Base-by-base conservation (phyloP, 345 rosid genomes). In the Gossypium australe region DNA sequence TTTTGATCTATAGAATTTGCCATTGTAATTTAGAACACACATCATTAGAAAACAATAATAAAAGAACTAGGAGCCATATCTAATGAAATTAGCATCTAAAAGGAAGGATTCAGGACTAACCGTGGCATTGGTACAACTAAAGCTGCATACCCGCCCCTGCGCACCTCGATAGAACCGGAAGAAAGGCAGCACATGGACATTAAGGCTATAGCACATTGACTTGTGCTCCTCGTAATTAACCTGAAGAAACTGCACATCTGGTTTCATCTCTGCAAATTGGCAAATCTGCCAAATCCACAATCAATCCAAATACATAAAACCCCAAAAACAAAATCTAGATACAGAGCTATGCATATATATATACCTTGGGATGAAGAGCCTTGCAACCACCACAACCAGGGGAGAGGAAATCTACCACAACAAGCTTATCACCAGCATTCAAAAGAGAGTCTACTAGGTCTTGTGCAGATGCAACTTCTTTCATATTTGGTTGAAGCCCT, bases 351-450 rank as follows among this genome's bases (percentile, higher is more conserved):
- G 12, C 4, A 60, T 22, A 51, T 20, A 51, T 20, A 56, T 13
- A 73, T 82, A 91, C 97, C 94, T 95, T 95, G 41, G 97, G 98
- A 82, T 95, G 99, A 65, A 95, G 94, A 81, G 97, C 89, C 78
- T 82, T 95, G 85, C 99, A 95, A 73, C 99, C 98, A 18, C 99
- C 97, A 52, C 99, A 95, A 3, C 98, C 97, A 49, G 97, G 99
- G 7, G 99, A 95, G 85, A 90, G 91, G 91, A 95, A 95, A 83
- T 87, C 97, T 63, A 95, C 88, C 2, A 95, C 77, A 4, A 93
- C 90, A 55, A 95, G 94, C 75, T 91, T 85, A 79, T 95, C 99
- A 47, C 97, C 97, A 7, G 94, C 87, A 70, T 81, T 83, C 13
- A 68, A 6, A 5, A 95, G 91, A 71, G 91, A 85, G 18, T 90